These are phyloP conservation scores for Omphalotus olearius DNA, from an alignment of 1,284 basidiomycete genomes.

Conservation along the genomic window DNA sequence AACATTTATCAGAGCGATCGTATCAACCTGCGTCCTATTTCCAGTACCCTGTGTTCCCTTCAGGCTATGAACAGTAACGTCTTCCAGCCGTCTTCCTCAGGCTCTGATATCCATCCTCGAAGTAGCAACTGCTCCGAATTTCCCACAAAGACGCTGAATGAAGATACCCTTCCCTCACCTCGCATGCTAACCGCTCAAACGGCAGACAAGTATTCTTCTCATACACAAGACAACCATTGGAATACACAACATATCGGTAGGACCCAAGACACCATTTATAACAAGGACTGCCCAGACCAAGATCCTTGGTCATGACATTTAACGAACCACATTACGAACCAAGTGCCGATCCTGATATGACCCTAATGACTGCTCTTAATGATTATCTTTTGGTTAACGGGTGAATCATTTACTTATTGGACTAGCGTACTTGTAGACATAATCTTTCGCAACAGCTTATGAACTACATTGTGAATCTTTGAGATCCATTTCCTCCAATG, in stretches of 20 bases:
- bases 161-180: too few relatives aligned
- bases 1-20: background rate
- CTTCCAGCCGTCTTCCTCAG: slow-evolving; percentile 8
- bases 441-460: too few relatives aligned
- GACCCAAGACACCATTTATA: background rate
- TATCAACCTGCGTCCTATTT: background rate
- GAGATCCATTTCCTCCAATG: too few relatives aligned
- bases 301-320: slow-evolving; percentile 4
- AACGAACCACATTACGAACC: background rate
- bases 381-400: too few relatives aligned
- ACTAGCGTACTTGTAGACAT: background rate
- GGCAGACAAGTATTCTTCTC: slow-evolving; percentile 2
- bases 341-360: too few relatives aligned
- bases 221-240: background rate
- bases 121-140: too few relatives aligned
- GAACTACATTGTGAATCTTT: too few relatives aligned
- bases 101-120: background rate
- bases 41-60: background rate
- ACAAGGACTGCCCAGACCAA: background rate
- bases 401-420: background rate
- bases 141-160: too few relatives aligned
- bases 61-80: slow-evolving; percentile 6
- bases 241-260: background rate
- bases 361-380: too few relatives aligned
- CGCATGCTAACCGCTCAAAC: background rate